Conservation (phyloP, 139 green algal genomes). For the Parachlorella kessleri region DNA sequence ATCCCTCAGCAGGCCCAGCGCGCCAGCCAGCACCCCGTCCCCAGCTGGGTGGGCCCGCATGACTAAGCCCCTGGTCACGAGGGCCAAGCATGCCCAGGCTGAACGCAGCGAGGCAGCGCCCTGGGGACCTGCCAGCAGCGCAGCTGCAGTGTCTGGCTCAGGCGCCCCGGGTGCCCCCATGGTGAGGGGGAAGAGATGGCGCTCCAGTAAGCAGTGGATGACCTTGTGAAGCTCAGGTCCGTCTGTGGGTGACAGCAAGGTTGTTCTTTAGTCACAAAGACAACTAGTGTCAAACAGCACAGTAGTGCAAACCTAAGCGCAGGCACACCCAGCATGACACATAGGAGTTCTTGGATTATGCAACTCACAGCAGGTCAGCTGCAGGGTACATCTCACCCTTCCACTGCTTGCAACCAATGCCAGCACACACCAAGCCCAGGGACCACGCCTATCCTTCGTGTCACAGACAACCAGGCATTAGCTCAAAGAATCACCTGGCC, state of each 20-base stretch:
- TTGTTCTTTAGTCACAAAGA: too few relatives aligned
- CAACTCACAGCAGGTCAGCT: too few relatives aligned
- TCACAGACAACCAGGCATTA: too few relatives aligned
- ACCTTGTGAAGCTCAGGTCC: neutral
- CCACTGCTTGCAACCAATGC: too few relatives aligned
- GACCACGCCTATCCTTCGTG: too few relatives aligned
- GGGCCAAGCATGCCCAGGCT: constrained; percentile 13
- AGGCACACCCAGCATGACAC: too few relatives aligned
- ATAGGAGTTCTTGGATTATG: too few relatives aligned
- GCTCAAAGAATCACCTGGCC: neutral
- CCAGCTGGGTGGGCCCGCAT: constrained; percentile 11
- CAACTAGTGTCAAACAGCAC: too few relatives aligned
- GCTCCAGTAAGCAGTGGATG: neutral
- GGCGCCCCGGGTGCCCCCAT: neutral
- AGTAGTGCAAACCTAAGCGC: too few relatives aligned
- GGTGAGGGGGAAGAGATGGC: neutral
- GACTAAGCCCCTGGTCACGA: neutral
- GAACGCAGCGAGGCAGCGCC: neutral
- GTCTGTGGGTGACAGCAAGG: too few relatives aligned
- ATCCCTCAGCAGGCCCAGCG: neutral
- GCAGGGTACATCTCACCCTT: too few relatives aligned
- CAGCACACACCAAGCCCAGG: too few relatives aligned
- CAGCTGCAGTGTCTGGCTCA: neutral
- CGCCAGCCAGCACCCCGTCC: neutral
- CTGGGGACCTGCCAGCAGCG: neutral